These are phyloP conservation scores for Brassica nigra DNA, from an alignment of 345 rosid genomes.

Conservation along the genomic window DNA sequence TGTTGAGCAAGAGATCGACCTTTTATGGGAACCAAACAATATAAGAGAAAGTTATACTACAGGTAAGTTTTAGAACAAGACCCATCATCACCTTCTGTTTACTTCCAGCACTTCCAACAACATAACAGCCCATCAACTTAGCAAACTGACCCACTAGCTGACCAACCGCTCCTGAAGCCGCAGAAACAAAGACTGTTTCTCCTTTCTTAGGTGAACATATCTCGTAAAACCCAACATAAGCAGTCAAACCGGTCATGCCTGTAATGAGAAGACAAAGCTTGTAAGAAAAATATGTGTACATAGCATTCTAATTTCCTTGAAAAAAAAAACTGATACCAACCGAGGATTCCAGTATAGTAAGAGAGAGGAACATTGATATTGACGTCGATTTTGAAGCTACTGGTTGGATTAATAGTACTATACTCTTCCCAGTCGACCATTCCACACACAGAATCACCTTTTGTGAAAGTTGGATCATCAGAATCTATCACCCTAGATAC, in stretches of 20 bases:
- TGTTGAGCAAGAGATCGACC: constrained; percentile 50
- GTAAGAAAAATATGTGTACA: too few species aligned
- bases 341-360: constrained; percentile 51
- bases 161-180: constrained; percentile 61
- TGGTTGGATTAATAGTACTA: constrained; percentile 25
- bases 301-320: too few species aligned
- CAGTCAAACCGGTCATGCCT: constrained; percentile 58
- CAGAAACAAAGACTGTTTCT: constrained; percentile 51
- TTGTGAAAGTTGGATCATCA: constrained; percentile 36
- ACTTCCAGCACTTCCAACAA: constrained; percentile 36
- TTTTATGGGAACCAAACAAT: background rate
- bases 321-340: too few species aligned
- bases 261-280: background rate
- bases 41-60: background rate
- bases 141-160: constrained; percentile 68
- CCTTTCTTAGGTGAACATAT: constrained; percentile 57
- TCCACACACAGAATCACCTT: constrained; percentile 58
- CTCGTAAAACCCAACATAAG: constrained; percentile 51
- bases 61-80: background rate
- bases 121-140: constrained; percentile 55
- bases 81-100: background rate
- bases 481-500: constrained; percentile 63
- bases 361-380: constrained; percentile 57
- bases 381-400: constrained; percentile 44
- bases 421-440: constrained; percentile 63